Percentiles rank a stretch among this genome's conserved stretches.
Conservation (phyloP, 768 basidiomycete species). For the Asterophora parasitica region DNA sequence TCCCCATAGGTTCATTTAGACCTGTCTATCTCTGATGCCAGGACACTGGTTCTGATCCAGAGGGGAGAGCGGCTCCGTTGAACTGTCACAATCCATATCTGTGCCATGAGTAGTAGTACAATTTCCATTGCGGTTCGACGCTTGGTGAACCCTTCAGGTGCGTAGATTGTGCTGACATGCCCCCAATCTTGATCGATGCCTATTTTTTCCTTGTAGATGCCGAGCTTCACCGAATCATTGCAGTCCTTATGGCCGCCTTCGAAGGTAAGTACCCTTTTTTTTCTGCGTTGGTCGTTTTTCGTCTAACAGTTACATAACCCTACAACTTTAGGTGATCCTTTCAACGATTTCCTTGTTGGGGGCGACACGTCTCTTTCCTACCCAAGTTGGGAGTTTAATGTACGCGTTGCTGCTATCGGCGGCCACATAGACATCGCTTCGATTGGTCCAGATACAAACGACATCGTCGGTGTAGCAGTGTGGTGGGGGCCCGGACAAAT, state of each 20-base stretch:
- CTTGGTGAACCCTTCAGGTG: conserved; percentile 11
- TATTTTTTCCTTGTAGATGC: conserved; percentile 2
- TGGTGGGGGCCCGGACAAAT: conserved; percentile 28
- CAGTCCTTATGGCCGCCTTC: conserved; percentile 12
- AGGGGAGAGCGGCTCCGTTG: too few species aligned
- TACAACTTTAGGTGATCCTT: conserved; percentile 16
- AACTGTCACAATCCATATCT: too few species aligned
- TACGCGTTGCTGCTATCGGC: conserved; percentile 21
- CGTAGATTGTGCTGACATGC: too few species aligned
- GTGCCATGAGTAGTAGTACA: neutral
- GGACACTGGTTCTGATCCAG: too few species aligned
- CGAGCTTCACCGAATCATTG: conserved; percentile 7
- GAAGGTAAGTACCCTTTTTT: conserved; percentile 3
- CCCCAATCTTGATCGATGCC: neutral
- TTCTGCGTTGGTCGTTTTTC: neutral
- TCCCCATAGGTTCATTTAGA: too few species aligned
- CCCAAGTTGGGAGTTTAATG: conserved; percentile 14
- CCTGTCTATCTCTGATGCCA: too few species aligned
- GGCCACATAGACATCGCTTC: conserved; percentile 24
- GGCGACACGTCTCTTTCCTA: conserved; percentile 16
- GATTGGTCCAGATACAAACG: conserved; percentile 15
- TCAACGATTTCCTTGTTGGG: conserved; percentile 15
- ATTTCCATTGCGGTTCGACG: neutral
- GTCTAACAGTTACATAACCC: neutral
- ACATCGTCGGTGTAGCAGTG: conserved; percentile 27